Evolutionary conservation across 1,284 basidiomycete genomes (phyloP).

Genomic region (Agroathelia rolfsii): DNA sequence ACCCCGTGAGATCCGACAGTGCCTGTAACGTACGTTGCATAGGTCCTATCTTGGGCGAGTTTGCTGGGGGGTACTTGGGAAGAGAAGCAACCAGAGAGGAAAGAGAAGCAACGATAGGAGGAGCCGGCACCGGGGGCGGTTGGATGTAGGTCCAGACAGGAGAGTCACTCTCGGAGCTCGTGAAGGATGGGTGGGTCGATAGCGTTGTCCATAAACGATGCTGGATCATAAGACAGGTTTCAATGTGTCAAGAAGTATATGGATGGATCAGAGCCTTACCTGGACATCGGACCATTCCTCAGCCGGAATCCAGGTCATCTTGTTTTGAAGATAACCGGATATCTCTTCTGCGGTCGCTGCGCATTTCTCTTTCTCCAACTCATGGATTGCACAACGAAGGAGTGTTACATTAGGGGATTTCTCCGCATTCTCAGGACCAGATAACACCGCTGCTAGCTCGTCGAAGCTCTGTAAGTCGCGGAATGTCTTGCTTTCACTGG

Average conservation of each 20-base stretch:
- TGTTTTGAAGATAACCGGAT: conserved; percentile 43
- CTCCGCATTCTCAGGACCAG: conserved; percentile 17
- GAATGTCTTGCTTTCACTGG: conserved; percentile 39
- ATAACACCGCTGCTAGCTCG: conserved; percentile 25
- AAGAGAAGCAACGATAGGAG: conserved; percentile 40
- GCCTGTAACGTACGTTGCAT: conserved; percentile 47
- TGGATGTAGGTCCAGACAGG: conserved; percentile 43
- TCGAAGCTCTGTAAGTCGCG: conserved; percentile 34
- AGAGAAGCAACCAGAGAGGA: conserved; percentile 33
- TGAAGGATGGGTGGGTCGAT: conserved; percentile 41
- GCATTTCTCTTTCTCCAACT: conserved; percentile 30
- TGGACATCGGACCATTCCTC: conserved; percentile 41
- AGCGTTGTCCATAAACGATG: conserved; percentile 51
- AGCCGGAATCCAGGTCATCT: conserved; percentile 44
- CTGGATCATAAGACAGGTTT: conserved; percentile 24
- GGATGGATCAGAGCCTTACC: conserved; percentile 24
- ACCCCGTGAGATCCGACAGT: conserved; percentile 55
- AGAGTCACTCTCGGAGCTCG: conserved; percentile 13
- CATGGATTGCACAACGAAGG: conserved; percentile 50
- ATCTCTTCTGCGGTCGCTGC: conserved; percentile 47
- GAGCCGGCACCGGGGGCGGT: conserved; percentile 26
- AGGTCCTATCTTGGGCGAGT: conserved; percentile 16
- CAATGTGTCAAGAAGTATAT: background rate
- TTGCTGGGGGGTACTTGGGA: conserved; percentile 21
- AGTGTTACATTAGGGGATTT: conserved; percentile 41